Base-by-base conservation (phyloP, 805 yeast species). In the Clavispora carvajalis region DNA sequence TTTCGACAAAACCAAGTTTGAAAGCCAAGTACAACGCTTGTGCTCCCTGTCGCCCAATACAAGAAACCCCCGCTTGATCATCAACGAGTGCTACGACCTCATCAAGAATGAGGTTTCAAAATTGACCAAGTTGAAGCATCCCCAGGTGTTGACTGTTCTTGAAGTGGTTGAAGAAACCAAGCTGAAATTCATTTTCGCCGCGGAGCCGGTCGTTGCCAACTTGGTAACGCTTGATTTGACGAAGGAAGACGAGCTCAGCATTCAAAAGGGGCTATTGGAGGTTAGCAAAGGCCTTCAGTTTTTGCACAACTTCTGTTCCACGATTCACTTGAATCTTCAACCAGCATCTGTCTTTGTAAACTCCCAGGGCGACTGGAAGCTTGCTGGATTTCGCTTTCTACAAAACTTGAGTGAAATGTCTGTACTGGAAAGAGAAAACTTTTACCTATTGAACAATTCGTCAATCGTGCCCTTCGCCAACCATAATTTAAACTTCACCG, bases 151-250 rank as follows among this genome's bases (percentile, higher is more conserved):
- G 34, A 81, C 89, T 1, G 71, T 93, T 2, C 77, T 86, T 26
- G 99, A 95, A 58, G 95, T 95, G 0, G 62, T 90, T 46, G 98
- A 93, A 60, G 95, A 89, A 49, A 85, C 91, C 26, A 82, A 82
- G 48, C 74, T 77, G 48, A 77, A 86, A 42, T 73, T 90, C 49
- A 57, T 83, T 40, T 91, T 93, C 65, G 99, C 85, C 10, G 79
- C 95, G 0, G 99, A 93, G 59, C 77, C 81, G 24, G 81, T 93
- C 6, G 70, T 74, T 0, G 76, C 76, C 3, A 76, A 79, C 28
- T 58, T 87, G 35, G 58, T 63, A 19, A 66, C 79, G 0, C 39
- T 59, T 1, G 51, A 55, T 37, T 46, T 59, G 5, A 47, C 55
- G n/a, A 50, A 46, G 24, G 65, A 83, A 33, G 91, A 88, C 46